Evolutionary conservation across 2,329 filamentous ascomycete genomes (phyloP).

Genomic region (Trichoderma citrinoviride): DNA sequence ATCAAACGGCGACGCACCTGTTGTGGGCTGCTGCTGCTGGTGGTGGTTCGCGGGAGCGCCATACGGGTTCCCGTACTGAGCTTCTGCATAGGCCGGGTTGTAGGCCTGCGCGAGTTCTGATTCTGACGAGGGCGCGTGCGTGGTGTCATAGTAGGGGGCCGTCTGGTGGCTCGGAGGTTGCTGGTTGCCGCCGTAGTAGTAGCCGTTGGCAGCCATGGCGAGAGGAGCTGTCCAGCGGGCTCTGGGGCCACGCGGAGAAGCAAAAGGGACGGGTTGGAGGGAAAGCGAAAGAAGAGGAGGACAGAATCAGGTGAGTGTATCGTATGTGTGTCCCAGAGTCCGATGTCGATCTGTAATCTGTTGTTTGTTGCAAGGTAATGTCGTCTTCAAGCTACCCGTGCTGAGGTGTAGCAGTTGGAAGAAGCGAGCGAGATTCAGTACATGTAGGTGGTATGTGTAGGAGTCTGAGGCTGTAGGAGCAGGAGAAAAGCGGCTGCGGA

Average conservation of each 20-base stretch:
- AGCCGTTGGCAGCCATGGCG: constrained; percentile 64
- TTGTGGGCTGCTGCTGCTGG: constrained; percentile 30
- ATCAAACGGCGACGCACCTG: constrained; percentile 56
- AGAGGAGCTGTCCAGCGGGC: constrained; percentile 18
- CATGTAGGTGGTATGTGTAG: neutral
- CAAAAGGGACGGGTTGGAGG: neutral
- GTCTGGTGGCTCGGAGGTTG: constrained; percentile 38
- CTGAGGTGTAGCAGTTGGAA: neutral
- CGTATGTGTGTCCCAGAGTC: neutral
- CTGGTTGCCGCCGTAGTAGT: constrained; percentile 50
- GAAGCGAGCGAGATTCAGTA: neutral
- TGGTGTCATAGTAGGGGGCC: constrained; percentile 41
- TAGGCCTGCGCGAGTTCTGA: constrained; percentile 42
- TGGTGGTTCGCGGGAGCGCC: constrained; percentile 36
- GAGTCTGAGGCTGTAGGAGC: neutral
- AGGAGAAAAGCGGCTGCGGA: constrained; percentile 6
- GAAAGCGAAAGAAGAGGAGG: neutral
- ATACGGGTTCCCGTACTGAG: constrained; percentile 24
- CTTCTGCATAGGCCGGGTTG: constrained; percentile 28
- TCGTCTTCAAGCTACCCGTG: no score
- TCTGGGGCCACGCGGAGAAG: constrained; percentile 6
- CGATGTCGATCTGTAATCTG: no score
- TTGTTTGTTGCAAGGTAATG: no score
- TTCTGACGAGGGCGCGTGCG: constrained; percentile 42
- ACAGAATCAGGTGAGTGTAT: neutral